phyloP scores from a whole-genome alignment of 192 early-diverging fungal genomes.

The Backusella sp. region DNA sequence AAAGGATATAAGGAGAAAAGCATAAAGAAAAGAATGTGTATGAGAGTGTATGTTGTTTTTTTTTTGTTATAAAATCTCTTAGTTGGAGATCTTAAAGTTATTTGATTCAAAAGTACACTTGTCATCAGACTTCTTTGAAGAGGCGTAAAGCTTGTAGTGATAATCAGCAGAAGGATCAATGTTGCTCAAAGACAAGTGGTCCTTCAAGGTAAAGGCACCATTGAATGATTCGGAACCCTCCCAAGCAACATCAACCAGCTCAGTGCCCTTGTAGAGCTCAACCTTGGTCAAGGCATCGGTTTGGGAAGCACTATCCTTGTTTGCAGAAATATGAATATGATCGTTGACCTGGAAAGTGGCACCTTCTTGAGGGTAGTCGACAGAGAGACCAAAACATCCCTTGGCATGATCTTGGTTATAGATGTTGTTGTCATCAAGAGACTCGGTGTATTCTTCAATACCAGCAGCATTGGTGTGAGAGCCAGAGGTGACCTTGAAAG shows the following conservation, averaged over 20 bases:
- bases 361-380: slow-evolving; percentile 27
- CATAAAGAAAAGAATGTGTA: background rate
- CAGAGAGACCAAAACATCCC: slow-evolving; percentile 37
- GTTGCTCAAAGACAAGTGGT: slow-evolving; percentile 20
- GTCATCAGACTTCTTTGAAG: slow-evolving; percentile 19
- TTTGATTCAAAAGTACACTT: slow-evolving; percentile 24
- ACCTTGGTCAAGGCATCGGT: slow-evolving; percentile 30
- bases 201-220: slow-evolving; percentile 30
- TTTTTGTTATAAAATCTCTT: background rate
- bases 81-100: slow-evolving; percentile 23
- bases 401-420: slow-evolving; percentile 29
- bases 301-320: slow-evolving; percentile 29
- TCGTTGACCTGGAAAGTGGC: slow-evolving; percentile 13
- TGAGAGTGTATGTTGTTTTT: no score
- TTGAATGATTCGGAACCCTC: slow-evolving; percentile 19
- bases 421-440: slow-evolving; percentile 12
- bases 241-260: slow-evolving; percentile 21
- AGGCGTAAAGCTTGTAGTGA: slow-evolving; percentile 24
- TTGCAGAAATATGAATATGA: slow-evolving; percentile 17
- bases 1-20: background rate
- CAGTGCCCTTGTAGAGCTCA: slow-evolving; percentile 27
- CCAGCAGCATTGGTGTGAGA: slow-evolving; percentile 30
- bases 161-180: slow-evolving; percentile 17
- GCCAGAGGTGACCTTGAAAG: slow-evolving; percentile 31
- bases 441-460: slow-evolving; percentile 16